A percentile compares a stretch with the other conserved stretches of the same genome.
phyloP scores from a whole-genome alignment of 1,284 basidiomycete genomes.

The Stygiomarasmius scandens region DNA sequence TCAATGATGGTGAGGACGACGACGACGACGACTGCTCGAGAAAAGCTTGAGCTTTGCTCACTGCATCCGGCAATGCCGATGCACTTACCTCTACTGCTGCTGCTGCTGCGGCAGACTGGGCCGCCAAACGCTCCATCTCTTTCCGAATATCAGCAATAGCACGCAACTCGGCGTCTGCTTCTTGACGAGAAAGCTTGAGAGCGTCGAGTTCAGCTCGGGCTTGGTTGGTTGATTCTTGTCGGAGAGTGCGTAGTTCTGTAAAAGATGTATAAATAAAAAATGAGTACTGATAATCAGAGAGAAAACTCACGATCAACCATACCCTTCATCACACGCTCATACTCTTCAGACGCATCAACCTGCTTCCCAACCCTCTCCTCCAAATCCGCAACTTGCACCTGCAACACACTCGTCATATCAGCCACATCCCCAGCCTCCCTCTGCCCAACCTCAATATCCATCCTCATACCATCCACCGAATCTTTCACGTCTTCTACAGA shows the following conservation, averaged over 20 bases:
- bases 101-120: background rate
- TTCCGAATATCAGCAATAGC: slow-evolving; percentile 4
- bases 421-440: slow-evolving; percentile 35
- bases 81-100: slow-evolving; percentile 2
- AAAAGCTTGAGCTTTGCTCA: background rate
- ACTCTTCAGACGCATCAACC: slow-evolving; percentile 20
- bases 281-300: too few relatives aligned
- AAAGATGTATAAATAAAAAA: too few relatives aligned
- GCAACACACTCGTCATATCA: slow-evolving; percentile 31
- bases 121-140: background rate
- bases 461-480: slow-evolving; percentile 28
- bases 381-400: slow-evolving; percentile 38
- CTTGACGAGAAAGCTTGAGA: slow-evolving; percentile 33
- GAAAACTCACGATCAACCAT: slow-evolving; percentile 1
- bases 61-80: background rate
- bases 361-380: slow-evolving; percentile 41
- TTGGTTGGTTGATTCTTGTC: slow-evolving; percentile 32
- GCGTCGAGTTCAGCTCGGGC: slow-evolving; percentile 37
- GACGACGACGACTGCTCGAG: slow-evolving; percentile 4
- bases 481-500: background rate
- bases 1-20: slow-evolving; percentile 36
- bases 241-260: slow-evolving; percentile 35
- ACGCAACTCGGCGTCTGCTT: slow-evolving; percentile 19
- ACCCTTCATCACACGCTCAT: background rate
- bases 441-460: slow-evolving; percentile 46